These are phyloP conservation scores for Bombardia bombarda DNA, from an alignment of 495 filamentous ascomycete species.

Conservation along the genomic window DNA sequence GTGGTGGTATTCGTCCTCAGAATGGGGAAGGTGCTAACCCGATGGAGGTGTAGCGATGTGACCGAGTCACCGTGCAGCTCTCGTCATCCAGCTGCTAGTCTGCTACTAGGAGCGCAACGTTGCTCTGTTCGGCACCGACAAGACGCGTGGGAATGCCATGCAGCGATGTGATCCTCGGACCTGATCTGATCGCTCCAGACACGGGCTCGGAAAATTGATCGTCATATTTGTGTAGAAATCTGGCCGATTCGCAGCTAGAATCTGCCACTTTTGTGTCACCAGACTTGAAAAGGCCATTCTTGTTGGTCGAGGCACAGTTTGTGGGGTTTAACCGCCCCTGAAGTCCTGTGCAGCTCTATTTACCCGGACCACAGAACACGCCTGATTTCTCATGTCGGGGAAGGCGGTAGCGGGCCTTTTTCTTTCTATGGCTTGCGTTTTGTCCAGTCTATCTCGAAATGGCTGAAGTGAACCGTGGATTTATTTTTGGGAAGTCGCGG, in stretches of 20 bases:
- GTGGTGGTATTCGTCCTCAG: conserved; percentile 1
- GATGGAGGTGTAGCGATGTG: not conserved
- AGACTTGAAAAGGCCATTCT: not conserved
- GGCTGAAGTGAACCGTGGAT: no score
- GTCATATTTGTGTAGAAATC: not conserved
- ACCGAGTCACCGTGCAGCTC: not conserved
- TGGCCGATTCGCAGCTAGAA: not conserved
- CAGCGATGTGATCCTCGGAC: not conserved
- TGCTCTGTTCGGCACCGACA: not conserved
- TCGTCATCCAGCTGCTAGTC: not conserved
- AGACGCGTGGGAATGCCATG: no score
- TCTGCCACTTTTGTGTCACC: not conserved
- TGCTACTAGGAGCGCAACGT: not conserved
- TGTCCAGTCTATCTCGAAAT: no score
- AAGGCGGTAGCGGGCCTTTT: no score
- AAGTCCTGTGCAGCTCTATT: not conserved
- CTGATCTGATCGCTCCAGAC: not conserved
- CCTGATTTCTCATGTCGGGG: conserved; percentile 1
- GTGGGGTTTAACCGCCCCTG: not conserved
- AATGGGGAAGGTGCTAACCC: conserved; percentile 1
- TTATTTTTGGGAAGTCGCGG: no score
- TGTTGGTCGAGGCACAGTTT: not conserved
- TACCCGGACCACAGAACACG: not conserved
- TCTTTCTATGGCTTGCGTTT: no score
- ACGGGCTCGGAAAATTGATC: not conserved